Conservation (phyloP, 352 stramenopile species). For the Vaucheria bursata region DNA sequence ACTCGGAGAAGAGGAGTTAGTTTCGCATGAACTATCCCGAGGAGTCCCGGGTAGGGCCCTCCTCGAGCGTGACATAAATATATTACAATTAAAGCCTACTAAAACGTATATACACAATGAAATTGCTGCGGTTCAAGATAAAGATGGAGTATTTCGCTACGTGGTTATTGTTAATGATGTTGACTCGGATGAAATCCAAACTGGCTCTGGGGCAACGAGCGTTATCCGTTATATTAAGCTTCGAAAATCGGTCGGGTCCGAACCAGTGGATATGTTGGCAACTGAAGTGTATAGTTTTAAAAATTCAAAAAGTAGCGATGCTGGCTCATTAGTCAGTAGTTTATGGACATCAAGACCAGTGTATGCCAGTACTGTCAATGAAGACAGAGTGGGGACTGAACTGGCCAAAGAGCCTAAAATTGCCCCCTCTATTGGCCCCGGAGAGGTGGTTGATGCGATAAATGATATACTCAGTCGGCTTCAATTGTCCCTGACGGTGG, state of each 20-base stretch:
- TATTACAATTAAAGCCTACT: constrained; percentile 31
- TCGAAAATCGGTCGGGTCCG: constrained; percentile 17
- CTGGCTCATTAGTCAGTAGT: not conserved
- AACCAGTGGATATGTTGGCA: constrained; percentile 26
- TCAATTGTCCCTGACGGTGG: constrained; percentile 27
- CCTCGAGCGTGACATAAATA: constrained; percentile 11
- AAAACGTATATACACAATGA: constrained; percentile 24
- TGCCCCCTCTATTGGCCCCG: constrained; percentile 4
- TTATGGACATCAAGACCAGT: constrained; percentile 11
- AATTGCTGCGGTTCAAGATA: not conserved
- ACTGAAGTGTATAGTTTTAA: constrained; percentile 15
- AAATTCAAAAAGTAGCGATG: not conserved
- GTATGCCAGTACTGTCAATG: not conserved
- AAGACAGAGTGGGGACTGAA: not conserved
- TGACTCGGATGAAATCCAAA: constrained; percentile 6
- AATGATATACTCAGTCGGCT: constrained; percentile 28
- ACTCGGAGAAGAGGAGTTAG: not conserved
- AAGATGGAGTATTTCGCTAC: constrained; percentile 18
- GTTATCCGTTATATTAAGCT: constrained; percentile 4
- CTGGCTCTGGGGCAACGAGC: constrained; percentile 4
- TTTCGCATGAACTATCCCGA: constrained; percentile 14
- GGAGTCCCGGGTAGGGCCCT: constrained; percentile 26
- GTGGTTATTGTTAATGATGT: constrained; percentile 20
- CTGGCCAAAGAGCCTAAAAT: constrained; percentile 6
- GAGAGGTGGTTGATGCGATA: constrained; percentile 23